Conservation (phyloP, 768 basidiomycete species). For the Phaffia australis region DNA sequence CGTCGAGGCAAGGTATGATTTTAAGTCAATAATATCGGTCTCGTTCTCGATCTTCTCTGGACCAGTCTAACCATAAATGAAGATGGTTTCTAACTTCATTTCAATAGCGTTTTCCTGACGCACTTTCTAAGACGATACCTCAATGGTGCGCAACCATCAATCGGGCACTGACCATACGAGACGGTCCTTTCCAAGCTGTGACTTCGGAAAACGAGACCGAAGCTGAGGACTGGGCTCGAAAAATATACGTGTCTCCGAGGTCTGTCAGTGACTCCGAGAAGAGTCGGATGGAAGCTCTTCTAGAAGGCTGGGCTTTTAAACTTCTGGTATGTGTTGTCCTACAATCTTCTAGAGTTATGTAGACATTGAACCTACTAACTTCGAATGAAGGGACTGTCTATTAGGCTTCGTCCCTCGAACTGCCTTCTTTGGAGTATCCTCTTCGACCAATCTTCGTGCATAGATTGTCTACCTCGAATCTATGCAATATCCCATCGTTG, state of each 20-base stretch:
- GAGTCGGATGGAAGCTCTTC: constrained; percentile 54
- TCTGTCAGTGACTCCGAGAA: constrained; percentile 54
- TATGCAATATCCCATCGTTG: constrained; percentile 32
- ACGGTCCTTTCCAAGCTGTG: constrained; percentile 29
- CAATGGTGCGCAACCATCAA: constrained; percentile 55
- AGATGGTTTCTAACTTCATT: background rate
- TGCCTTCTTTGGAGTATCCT: constrained; percentile 53
- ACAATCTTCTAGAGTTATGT: background rate
- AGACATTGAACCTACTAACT: background rate
- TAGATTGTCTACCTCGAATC: constrained; percentile 51
- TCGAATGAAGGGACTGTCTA: constrained; percentile 4
- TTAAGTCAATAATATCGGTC: background rate
- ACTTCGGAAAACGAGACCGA: constrained; percentile 18
- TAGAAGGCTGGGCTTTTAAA: constrained; percentile 59
- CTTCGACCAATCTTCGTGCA: constrained; percentile 84
- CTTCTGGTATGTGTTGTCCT: constrained; percentile 50
- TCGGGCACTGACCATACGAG: constrained; percentile 5
- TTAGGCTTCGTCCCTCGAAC: constrained; percentile 59
- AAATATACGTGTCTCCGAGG: constrained; percentile 60
- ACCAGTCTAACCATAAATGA: background rate
- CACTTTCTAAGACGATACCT: constrained; percentile 82
- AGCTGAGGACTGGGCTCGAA: constrained; percentile 45
- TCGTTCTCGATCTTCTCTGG: background rate
- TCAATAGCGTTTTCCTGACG: constrained; percentile 66
- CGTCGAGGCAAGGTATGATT: constrained; percentile 61